Evolutionary conservation across 2,329 filamentous ascomycete species (phyloP).

Genomic region (Apiospora pterosperma): DNA sequence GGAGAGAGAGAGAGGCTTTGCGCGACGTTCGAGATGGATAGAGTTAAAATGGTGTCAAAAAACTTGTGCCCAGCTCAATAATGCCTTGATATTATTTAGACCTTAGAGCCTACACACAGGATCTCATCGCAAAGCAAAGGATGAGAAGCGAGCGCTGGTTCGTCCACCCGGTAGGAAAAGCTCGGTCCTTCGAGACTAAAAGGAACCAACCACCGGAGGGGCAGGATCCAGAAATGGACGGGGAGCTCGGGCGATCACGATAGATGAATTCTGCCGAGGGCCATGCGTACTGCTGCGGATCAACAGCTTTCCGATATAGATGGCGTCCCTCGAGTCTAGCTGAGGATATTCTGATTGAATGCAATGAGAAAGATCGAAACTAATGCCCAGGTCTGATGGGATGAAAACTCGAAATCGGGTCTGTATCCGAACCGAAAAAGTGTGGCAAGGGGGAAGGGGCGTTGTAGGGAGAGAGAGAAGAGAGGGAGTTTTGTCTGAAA

Average conservation of each 20-base stretch:
- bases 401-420: not conserved
- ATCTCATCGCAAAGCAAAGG: not conserved
- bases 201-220: slow-evolving; percentile 6
- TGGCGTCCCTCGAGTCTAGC: not conserved
- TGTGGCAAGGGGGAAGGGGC: slow-evolving; percentile 1
- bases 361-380: not conserved
- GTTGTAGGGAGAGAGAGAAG: not conserved
- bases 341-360: not conserved
- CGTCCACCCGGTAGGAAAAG: not conserved
- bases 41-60: slow-evolving; percentile 1
- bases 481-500: not conserved
- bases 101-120: slow-evolving; percentile 1
- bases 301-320: not conserved
- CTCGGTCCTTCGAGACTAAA: slow-evolving; percentile 2
- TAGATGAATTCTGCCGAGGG: not conserved
- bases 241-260: slow-evolving; percentile 5
- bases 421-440: not conserved
- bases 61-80: not conserved
- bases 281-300: not conserved
- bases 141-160: slow-evolving; percentile 1
- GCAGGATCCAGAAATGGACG: slow-evolving; percentile 1
- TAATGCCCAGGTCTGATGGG: not conserved
- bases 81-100: slow-evolving; percentile 5
- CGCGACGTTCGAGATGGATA: slow-evolving; percentile 1
- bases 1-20: not conserved